Base-by-base conservation (phyloP, 805 yeast genomes). In the Lachancea fermentati region DNA sequence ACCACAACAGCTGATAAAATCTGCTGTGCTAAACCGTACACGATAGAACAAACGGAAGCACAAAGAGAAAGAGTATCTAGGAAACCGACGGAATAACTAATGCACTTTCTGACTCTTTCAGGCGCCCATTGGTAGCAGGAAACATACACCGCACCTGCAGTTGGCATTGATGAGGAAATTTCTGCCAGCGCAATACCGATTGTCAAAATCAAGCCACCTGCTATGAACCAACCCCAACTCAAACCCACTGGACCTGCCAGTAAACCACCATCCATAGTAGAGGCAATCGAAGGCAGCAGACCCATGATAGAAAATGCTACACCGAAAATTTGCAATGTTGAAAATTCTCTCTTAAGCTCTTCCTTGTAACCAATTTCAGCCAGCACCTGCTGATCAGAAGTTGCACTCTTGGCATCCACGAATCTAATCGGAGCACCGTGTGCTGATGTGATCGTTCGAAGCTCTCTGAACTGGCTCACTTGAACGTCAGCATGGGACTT, bases 221-320 rank as follows among this genome's bases (percentile, higher is more conserved):
- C 71, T 8, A 76, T 50, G 26, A 77, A 59, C 87, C 87, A 81
- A 19, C 83, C 81, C 87, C 87, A 81, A 4, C 79, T 69, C 40
- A 79, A 66, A 8, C 55, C 51, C 9, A 72, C 77, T 0, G 82
- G 78, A 5, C 87, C 87, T 1, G 78, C 73, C 5, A 70, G 57
- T 15, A 49, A 41, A 16, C 51, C 53, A 19, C 47, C 49, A 34
- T 45, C 48, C 34, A 48, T 41, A 13, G 50, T 47, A 5, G 83
- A 74, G 0, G 83, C 74, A 37, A 79, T 75, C 15, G 79, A 72
- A 1, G 83, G 83, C 36, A 79, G 65, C 37, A 79, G 60, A 9
- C 84, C 81, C 84, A 80, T 79, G 52, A 80, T 78, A 15, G 77
- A 70, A 51, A 78, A 79, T 3, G 85, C 81, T 38, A 79, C 75